These are phyloP conservation scores for Arthrobotrys pseudoclavata DNA, from an alignment of 2,329 filamentous ascomycete genomes.

Conservation along the genomic window DNA sequence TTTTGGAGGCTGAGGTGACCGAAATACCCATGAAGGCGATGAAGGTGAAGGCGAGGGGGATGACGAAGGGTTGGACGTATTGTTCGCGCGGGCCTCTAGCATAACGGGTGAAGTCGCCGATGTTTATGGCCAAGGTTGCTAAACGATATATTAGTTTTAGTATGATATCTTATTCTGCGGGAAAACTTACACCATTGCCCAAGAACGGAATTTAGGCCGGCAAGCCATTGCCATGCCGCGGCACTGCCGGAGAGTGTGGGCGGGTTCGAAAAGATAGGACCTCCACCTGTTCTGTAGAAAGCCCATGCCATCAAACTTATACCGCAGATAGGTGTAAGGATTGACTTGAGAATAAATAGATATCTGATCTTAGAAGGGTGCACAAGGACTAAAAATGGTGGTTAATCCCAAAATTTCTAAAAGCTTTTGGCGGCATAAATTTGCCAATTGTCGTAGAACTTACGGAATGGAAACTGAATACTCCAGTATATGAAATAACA, in stretches of 20 bases:
- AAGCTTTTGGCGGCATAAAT: constrained; percentile 67
- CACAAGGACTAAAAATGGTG: constrained; percentile 70
- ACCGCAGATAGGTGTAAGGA: constrained; percentile 72
- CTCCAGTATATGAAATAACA: constrained; percentile 74
- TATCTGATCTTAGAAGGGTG: constrained; percentile 71
- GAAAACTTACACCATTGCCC: constrained; percentile 68
- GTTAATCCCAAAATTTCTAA: constrained; percentile 64
- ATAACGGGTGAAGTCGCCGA: constrained; percentile 72
- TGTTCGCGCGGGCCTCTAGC: constrained; percentile 66
- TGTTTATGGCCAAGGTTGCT: constrained; percentile 69
- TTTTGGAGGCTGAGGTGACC: constrained; percentile 71
- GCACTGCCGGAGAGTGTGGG: constrained; percentile 66
- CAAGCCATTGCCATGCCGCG: constrained; percentile 64
- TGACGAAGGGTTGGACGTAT: constrained; percentile 66
- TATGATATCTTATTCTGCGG: constrained; percentile 70
- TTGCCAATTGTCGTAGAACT: constrained; percentile 67
- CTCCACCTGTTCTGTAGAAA: constrained; percentile 72
- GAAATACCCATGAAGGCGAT: constrained; percentile 72
- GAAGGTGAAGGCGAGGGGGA: constrained; percentile 69
- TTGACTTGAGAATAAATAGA: constrained; percentile 70
- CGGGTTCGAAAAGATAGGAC: constrained; percentile 68
- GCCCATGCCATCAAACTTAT: constrained; percentile 76
- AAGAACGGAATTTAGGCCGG: constrained; percentile 61
- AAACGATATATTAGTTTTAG: constrained; percentile 69
- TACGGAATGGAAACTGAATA: constrained; percentile 68